Evolutionary conservation across 495 filamentous ascomycete species (phyloP), one percentile per base, ranked within the genome.

Genomic region (Neurospora sp.): DNA sequence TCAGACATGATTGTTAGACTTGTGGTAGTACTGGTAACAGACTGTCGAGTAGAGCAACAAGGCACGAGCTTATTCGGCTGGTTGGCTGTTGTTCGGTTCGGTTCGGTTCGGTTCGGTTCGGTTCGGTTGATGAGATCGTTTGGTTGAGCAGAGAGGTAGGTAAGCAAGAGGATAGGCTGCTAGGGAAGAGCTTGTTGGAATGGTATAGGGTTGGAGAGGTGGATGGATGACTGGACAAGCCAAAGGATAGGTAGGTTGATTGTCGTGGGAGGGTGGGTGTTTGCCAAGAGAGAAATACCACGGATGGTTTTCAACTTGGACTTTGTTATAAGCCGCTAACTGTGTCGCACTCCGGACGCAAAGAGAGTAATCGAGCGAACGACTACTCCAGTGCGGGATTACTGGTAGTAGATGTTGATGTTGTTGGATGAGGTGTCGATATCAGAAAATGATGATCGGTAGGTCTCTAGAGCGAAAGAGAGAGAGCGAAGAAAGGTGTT

Each of bases 1-100:
- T 75, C 75, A 42, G 73, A 42, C 75, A 76, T 76, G 71, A 42
- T 72, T 16, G 23, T 23, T 35, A 62, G 23, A 62, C 54, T 62
- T 62, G 23, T 62, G 2, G 12, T 31, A 3, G 1, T 35, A 31
- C 12, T 35, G 27, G 54, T 35, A 14, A 59, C 48, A 27, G 20
- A 59, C 11, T 27, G 20, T 66, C 7, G 54, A 66, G 27, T 31
- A 31, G 54, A 66, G 27, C 1, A 66, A 66, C 54, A 66, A 18
- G 6, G 14, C 54, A 66, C 23, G 27, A 66, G 27, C 12, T 31
- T 66, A 37, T 66, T 66, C 27, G 54, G 54, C 23, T 62, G 48
- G 23, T 62, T 62, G 23, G n/a, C 48, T 59, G 10, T 59, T 59
- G 48, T 59, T 59, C 46, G 20, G 20, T 23, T 48, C 10, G 46